Evolutionary conservation across 345 rosid genomes (phyloP), one percentile per base, ranked within the genome.

Genomic region (Citrus sp.): DNA sequence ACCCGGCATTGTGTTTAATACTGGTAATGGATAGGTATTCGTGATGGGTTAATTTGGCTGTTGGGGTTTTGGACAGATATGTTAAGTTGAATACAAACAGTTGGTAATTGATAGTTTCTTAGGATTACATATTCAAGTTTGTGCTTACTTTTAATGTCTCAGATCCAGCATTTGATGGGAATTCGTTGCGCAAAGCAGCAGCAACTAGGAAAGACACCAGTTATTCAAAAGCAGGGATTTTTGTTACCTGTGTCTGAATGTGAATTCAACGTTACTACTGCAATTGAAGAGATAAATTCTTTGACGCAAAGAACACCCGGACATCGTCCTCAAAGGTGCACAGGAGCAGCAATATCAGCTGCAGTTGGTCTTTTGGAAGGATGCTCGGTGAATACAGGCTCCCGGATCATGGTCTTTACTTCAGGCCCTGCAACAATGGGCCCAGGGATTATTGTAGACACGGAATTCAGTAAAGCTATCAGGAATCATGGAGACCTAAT

Each of bases 351-450:
- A 9, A 91, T 91, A 78, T 87, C 97, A 64, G 85, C 84, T 78
- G 98, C 98, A 18, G 70, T 90, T 42, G 97, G 94, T 80, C 92
- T 94, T 65, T 84, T 95, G 18, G 96, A 95, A 76, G 97, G 92
- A 37, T 92, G 90, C 81, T 88, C 38, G 14, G 78, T 86, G 73
- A 90, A 85, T 83, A 83, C 88, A 2, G 97, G 98, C 12, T 80
- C 98, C 59, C 88, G 98, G 83, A 88, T 94, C 65, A 89, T 95
- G 95, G 96, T 92, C 74, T 95, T 95, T 82, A 89, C 97, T 32
- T 92, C 99, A 32, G 99, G 99, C 46, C 98, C 99, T 13, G 92
- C 98, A 30, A 96, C 98, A 61, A 72, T 90, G 71, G 99, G 98
- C 61, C 98, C 98, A 0, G 98, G 99, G 75, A 90, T 92, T 67